These are phyloP conservation scores for Stromatinia cepivora DNA, from an alignment of 2,329 filamentous ascomycete genomes.

Conservation along the genomic window DNA sequence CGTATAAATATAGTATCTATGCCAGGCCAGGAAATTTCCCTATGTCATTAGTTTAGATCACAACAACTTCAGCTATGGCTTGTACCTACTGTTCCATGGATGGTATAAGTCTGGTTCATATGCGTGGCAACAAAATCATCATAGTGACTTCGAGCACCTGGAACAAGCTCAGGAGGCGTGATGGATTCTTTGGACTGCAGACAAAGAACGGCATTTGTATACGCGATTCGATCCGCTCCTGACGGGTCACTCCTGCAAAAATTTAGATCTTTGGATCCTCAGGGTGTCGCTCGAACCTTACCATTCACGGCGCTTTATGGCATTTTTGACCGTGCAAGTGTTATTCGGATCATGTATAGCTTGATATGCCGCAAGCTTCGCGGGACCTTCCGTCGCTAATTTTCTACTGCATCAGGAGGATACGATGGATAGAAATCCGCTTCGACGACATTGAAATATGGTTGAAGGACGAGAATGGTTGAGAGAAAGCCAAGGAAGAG, in stretches of 20 bases:
- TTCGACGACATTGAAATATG: neutral
- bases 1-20: slow-evolving; percentile 45
- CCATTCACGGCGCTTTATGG: slow-evolving; percentile 47
- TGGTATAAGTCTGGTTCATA: slow-evolving; percentile 37
- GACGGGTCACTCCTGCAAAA: slow-evolving; percentile 28
- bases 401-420: slow-evolving; percentile 33
- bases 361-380: slow-evolving; percentile 40
- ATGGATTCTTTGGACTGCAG: slow-evolving; percentile 39
- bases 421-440: slow-evolving; percentile 2
- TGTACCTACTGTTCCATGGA: slow-evolving; percentile 33
- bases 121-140: slow-evolving; percentile 45
- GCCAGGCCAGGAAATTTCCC: slow-evolving; percentile 46
- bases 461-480: neutral
- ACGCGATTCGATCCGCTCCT: slow-evolving; percentile 33
- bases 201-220: slow-evolving; percentile 44
- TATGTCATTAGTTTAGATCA: slow-evolving; percentile 27
- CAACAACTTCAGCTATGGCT: neutral
- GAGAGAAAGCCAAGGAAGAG: neutral
- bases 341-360: slow-evolving; percentile 15
- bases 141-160: slow-evolving; percentile 42
- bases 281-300: slow-evolving; percentile 24
- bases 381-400: slow-evolving; percentile 39
- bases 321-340: slow-evolving; percentile 43
- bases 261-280: neutral
- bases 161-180: slow-evolving; percentile 36